A percentile compares a stretch with the other conserved stretches of the same genome.
Conservation (phyloP, 495 filamentous ascomycete species). For the Penicillium silybi region DNA sequence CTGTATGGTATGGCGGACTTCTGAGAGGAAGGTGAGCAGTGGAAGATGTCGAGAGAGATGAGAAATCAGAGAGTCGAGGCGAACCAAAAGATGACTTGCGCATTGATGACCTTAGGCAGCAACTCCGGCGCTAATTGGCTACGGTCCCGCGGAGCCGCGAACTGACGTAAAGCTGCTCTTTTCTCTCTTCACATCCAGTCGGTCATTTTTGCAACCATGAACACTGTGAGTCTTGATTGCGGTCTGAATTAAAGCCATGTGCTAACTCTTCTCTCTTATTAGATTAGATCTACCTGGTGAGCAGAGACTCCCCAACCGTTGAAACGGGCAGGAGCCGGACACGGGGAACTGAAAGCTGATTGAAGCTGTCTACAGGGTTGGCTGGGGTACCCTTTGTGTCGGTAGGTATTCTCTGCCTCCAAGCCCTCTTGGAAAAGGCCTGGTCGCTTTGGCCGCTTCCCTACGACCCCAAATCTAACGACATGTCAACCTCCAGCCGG, state of each 20-base stretch:
- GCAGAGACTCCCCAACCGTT: constrained; percentile 9
- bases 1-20: neutral
- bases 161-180: constrained; percentile 31
- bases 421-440: neutral
- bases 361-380: constrained; percentile 53
- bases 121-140: no score
- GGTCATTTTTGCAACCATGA: constrained; percentile 32
- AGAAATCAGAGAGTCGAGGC: neutral
- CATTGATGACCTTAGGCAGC: no score
- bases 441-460: neutral
- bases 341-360: constrained; percentile 23
- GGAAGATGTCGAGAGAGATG: neutral
- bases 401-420: constrained; percentile 43
- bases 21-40: neutral
- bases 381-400: constrained; percentile 81
- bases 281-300: constrained; percentile 56
- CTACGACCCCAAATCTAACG: neutral
- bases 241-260: neutral
- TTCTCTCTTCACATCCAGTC: constrained; percentile 11
- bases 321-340: neutral
- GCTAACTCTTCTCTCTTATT: constrained; percentile 3
- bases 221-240: constrained; percentile 34
- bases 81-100: neutral
- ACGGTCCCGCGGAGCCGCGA: constrained; percentile 2
- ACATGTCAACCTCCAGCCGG: constrained; percentile 52